A percentile compares a stretch with the other conserved stretches of the same genome.
Evolutionary conservation across 768 basidiomycete species (phyloP).

Genomic region (Gloeopeniophorella convolvens): DNA sequence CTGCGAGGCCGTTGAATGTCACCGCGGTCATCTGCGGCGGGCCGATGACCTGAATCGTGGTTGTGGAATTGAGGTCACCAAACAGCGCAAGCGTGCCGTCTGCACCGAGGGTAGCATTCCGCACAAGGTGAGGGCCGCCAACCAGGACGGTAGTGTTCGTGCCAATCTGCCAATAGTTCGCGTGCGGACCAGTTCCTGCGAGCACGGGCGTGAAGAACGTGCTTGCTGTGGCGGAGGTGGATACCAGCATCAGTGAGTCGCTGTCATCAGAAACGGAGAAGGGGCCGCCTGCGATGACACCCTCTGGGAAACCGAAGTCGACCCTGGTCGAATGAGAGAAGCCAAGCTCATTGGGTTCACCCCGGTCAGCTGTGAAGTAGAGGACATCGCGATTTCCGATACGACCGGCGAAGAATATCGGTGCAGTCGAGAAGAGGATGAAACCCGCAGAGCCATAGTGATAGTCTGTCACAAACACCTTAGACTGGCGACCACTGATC

Average conservation of each 20-base stretch:
- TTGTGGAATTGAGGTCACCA: slow-evolving; percentile 62
- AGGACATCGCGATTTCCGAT: slow-evolving; percentile 37
- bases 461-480: slow-evolving; percentile 67
- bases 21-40: slow-evolving; percentile 46
- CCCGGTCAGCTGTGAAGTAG: slow-evolving; percentile 33
- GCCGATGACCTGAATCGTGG: slow-evolving; percentile 56
- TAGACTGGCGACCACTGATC: slow-evolving; percentile 65
- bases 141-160: slow-evolving; percentile 60
- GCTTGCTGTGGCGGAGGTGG: slow-evolving; percentile 57
- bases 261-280: slow-evolving; percentile 61
- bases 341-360: slow-evolving; percentile 31
- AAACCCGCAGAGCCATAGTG: slow-evolving; percentile 53
- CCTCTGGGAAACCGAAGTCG: slow-evolving; percentile 46
- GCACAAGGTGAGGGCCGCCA: slow-evolving; percentile 42
- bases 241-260: slow-evolving; percentile 60
- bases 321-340: slow-evolving; percentile 18
- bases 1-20: slow-evolving; percentile 63
- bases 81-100: slow-evolving; percentile 42
- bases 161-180: slow-evolving; percentile 67
- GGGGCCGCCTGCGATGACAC: slow-evolving; percentile 41
- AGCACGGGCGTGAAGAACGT: slow-evolving; percentile 76
- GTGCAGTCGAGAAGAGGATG: slow-evolving; percentile 65
- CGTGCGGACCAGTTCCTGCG: slow-evolving; percentile 35
- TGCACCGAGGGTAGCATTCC: slow-evolving; percentile 31
- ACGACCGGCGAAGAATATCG: slow-evolving; percentile 58